A percentile compares a stretch with the other conserved stretches of the same genome.
Evolutionary conservation across 768 basidiomycete genomes (phyloP).

Genomic region (Trametes coccinea): DNA sequence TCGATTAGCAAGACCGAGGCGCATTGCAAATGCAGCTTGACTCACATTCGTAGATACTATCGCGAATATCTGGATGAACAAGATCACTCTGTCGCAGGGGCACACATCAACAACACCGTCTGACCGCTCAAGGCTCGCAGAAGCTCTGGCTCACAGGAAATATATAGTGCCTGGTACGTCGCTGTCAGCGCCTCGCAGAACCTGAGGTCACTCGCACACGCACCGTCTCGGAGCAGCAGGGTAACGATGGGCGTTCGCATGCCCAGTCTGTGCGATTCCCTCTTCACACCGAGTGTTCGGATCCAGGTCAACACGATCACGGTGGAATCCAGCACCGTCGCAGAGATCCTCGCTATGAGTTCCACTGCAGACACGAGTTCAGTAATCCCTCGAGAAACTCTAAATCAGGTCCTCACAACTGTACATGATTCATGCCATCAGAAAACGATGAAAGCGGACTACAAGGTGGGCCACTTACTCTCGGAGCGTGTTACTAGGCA

Average conservation of each 20-base stretch:
- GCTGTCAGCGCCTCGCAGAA: no score
- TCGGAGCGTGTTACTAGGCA: not conserved
- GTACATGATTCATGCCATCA: no score
- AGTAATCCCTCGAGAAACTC: not conserved
- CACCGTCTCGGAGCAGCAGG: constrained; percentile 19
- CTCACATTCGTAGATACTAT: constrained; percentile 12
- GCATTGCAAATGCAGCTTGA: not conserved
- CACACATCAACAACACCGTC: not conserved
- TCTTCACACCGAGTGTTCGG: constrained; percentile 14
- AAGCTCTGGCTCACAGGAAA: constrained; percentile 10
- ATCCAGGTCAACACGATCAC: constrained; percentile 16
- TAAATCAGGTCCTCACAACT: no score
- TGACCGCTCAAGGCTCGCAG: no score
- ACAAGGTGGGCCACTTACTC: not conserved
- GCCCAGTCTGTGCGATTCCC: constrained; percentile 12
- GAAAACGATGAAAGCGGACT: no score
- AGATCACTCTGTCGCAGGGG: not conserved
- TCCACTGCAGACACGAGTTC: constrained; percentile 3
- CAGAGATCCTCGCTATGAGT: not conserved
- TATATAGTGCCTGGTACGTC: constrained; percentile 11
- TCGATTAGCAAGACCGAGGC: not conserved
- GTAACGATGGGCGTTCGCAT: constrained; percentile 16
- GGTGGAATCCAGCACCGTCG: constrained; percentile 1
- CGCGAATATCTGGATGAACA: constrained; percentile 15
- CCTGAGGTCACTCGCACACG: no score